Evolutionary conservation across 2,329 filamentous ascomycete genomes (phyloP), one percentile per base, ranked within the genome.

Genomic region (Aspergillus proliferans): DNA sequence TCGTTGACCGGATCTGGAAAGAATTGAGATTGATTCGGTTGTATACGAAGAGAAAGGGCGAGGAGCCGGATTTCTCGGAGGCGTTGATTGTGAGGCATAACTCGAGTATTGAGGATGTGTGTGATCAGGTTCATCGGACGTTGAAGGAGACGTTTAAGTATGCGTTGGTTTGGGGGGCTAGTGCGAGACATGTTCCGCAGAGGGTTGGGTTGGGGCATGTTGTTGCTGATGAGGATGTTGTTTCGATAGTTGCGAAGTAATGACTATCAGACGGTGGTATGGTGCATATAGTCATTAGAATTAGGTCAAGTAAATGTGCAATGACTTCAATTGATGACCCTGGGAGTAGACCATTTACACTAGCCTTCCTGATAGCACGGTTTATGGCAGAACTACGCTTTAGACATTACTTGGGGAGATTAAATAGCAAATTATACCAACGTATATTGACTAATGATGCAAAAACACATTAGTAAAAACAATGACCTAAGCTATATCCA

Each of bases 101-200:
- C 60, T 89, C 88, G 64, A 88, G 85, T 10, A 90, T 98, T 64
- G 93, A 97, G 73, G 92, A 98, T 70, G 93, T 98, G 8, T 98
- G 93, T 71, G 93, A 98, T 70, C 84, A 88, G 61, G 87, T 98
- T 58, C 93, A 98, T 73, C 80, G 93, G 53, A 93, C 84, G 22
- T 75, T 98, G 57, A 98, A 97, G 81, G 94, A 98, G 55, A 95
- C 90, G 4, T 98, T 97, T 80, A 98, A 97, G 77, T 96, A 97
- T 73, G 94, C 93, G 3, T 73, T 97, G 57, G 93, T 98, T 0
- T 98, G 94, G 94, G 93, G 93, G 4, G 91, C 91, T 15, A 97
- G 92, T 70, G 93, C 93, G 33, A 84, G 89, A 62, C 94, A 98
- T 76, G 79, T 97, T 33, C 93, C 94, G 33, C 93, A 98, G 76